These are phyloP conservation scores for Heritiera fomes DNA, from an alignment of 345 rosid species.

Conservation along the genomic window DNA sequence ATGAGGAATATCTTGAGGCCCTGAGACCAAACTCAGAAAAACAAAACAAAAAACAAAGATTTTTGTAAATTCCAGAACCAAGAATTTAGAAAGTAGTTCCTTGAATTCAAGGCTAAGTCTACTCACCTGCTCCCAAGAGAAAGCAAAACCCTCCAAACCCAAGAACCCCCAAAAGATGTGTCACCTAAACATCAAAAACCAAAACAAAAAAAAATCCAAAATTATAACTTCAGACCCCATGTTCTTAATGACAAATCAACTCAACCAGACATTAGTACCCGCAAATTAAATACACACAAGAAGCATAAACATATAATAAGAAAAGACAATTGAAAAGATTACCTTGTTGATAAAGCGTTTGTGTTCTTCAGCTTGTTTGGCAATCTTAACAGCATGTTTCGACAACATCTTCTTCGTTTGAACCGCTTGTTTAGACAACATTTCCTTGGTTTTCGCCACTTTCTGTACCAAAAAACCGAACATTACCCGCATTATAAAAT, in stretches of 20 bases:
- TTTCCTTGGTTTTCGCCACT: constrained; percentile 77
- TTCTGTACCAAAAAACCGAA: constrained; percentile 34
- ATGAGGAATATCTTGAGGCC: constrained; percentile 85
- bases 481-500: constrained; percentile 23
- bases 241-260: background rate
- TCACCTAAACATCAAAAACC: constrained; percentile 51
- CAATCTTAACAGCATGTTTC: constrained; percentile 89
- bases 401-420: constrained; percentile 80
- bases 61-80: constrained; percentile 10
- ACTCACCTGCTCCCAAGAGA: constrained; percentile 82
- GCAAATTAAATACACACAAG: too few relatives aligned
- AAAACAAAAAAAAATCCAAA: constrained; percentile 6
- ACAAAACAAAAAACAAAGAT: constrained; percentile 1
- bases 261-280: background rate
- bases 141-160: constrained; percentile 95
- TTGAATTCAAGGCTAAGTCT: constrained; percentile 17
- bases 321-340: background rate
- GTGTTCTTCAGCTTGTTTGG: constrained; percentile 94
- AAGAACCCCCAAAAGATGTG: constrained; percentile 85
- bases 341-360: constrained; percentile 84
- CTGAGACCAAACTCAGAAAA: constrained; percentile 37
- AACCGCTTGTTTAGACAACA: constrained; percentile 68
- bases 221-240: constrained; percentile 7
- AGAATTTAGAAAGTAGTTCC: constrained; percentile 2
- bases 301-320: background rate